Conservation (phyloP, 305 asterid species). For the Fraxinus sp. region DNA sequence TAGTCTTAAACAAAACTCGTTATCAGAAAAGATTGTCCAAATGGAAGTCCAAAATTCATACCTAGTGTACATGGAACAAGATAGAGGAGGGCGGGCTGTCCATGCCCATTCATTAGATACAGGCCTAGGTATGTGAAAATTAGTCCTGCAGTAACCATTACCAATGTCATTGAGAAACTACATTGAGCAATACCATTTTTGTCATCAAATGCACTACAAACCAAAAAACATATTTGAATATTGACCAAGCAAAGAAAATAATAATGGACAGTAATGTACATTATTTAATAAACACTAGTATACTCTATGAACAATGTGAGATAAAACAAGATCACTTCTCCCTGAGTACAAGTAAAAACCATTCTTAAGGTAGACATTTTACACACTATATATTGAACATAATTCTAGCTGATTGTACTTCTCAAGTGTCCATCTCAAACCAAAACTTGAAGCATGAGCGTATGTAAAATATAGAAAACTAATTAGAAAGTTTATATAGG, state of each 20-base stretch:
- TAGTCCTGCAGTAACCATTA: slow-evolving; percentile 59
- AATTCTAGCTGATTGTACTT: neutral
- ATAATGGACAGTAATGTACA: neutral
- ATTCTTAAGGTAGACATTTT: neutral
- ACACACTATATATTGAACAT: neutral
- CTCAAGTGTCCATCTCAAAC: neutral
- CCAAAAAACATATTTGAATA: neutral
- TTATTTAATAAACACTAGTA: neutral
- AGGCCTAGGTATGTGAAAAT: slow-evolving; percentile 68
- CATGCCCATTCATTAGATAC: slow-evolving; percentile 89
- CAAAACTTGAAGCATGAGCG: neutral
- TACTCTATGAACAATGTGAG: neutral
- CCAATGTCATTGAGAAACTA: slow-evolving; percentile 12
- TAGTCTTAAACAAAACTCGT: neutral
- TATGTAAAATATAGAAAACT: neutral
- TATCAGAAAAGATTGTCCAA: neutral
- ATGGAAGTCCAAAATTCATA: slow-evolving; percentile 27
- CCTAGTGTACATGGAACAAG: slow-evolving; percentile 95
- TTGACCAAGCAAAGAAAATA: neutral
- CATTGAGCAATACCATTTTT: neutral
- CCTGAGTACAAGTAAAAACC: neutral
- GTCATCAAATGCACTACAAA: slow-evolving; percentile 2
- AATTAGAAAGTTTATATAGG: neutral
- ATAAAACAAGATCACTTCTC: neutral
- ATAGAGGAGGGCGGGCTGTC: slow-evolving; percentile 96